phyloP scores from a whole-genome alignment of 2,329 filamentous ascomycete genomes.

The Aspergillus sp. region DNA sequence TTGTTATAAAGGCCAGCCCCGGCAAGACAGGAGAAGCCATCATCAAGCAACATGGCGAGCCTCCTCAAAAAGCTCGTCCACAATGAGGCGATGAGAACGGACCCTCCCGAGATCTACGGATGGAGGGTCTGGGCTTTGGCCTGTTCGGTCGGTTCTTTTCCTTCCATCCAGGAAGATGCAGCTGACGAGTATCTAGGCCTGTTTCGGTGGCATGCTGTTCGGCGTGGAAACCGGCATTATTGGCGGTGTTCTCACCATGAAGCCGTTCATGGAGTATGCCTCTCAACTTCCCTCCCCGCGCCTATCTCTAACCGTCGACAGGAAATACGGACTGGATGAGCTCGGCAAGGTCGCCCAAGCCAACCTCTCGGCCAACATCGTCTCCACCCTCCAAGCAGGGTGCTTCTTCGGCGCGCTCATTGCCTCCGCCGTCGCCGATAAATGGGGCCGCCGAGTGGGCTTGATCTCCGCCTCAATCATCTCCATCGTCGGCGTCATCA shows the following conservation, averaged over 20 bases:
- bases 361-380: slow-evolving; percentile 64
- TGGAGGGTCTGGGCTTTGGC: slow-evolving; percentile 66
- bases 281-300: background rate
- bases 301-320: slow-evolving; percentile 16
- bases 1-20: background rate
- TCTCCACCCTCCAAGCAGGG: slow-evolving; percentile 68
- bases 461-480: slow-evolving; percentile 58
- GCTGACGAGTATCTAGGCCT: slow-evolving; percentile 43
- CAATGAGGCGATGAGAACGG: slow-evolving; percentile 68
- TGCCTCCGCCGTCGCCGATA: slow-evolving; percentile 38
- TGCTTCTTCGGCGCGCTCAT: slow-evolving; percentile 64
- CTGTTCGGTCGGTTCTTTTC: slow-evolving; percentile 51
- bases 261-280: slow-evolving; percentile 53
- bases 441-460: slow-evolving; percentile 53
- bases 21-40: background rate
- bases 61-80: slow-evolving; percentile 58
- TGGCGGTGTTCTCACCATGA: slow-evolving; percentile 63
- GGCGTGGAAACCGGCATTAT: slow-evolving; percentile 67
- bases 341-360: slow-evolving; percentile 43
- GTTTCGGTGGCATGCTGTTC: slow-evolving; percentile 68
- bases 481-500: slow-evolving; percentile 60
- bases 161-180: slow-evolving; percentile 29
- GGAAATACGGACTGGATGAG: slow-evolving; percentile 52
- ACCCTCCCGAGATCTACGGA: slow-evolving; percentile 67
- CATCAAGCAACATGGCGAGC: slow-evolving; percentile 34